Evolutionary conservation across 192 early-diverging fungal species (phyloP).

Genomic region (Neocallimastix lanati): DNA sequence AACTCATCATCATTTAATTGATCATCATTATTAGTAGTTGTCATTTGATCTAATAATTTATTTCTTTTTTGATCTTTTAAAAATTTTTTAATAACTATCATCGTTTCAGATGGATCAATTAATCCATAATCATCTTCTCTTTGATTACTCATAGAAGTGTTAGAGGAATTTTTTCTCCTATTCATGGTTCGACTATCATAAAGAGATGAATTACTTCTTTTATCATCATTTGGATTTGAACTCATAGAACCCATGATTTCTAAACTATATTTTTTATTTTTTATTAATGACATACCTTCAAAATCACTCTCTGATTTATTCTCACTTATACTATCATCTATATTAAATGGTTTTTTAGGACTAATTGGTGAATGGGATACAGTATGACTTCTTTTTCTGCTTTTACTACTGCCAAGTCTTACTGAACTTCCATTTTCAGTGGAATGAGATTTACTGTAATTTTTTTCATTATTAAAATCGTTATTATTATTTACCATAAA

Average conservation of each 20-base stretch:
- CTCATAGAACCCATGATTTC: no score
- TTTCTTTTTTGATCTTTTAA: not conserved
- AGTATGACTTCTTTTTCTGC: not conserved
- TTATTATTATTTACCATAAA: slow-evolving; percentile 6
- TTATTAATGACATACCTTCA: no score
- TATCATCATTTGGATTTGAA: no score
- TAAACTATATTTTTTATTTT: no score
- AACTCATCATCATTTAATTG: not conserved
- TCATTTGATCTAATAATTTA: not conserved
- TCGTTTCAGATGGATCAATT: not conserved
- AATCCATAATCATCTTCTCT: not conserved
- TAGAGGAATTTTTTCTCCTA: not conserved
- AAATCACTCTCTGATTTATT: no score
- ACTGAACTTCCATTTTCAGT: not conserved
- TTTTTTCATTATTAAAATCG: not conserved
- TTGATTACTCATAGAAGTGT: not conserved
- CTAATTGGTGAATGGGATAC: not conserved
- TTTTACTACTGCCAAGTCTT: not conserved
- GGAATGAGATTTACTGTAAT: not conserved
- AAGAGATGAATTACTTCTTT: no score
- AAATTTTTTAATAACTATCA: not conserved
- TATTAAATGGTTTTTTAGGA: not conserved
- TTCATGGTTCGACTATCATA: not conserved
- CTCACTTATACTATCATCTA: not conserved
- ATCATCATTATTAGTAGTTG: not conserved